Conservation (phyloP, 257 asterid species). For the Knoxia roxburghii region DNA sequence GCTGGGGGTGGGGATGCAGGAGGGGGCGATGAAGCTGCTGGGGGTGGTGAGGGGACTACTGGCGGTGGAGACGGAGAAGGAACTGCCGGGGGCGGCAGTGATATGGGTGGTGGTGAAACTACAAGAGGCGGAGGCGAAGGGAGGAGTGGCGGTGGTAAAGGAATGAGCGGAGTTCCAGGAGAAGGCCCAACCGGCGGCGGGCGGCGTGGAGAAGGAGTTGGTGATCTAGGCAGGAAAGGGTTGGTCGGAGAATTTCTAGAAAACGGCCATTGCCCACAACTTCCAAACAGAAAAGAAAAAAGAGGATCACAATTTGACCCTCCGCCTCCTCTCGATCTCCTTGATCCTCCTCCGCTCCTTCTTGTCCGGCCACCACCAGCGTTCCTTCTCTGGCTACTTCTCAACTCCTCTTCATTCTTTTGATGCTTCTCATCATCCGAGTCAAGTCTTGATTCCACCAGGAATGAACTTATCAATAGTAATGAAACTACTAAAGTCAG, state of each 20-base stretch:
- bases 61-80: slow-evolving; percentile 32
- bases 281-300: slow-evolving; percentile 24
- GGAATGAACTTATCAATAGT: slow-evolving; percentile 30
- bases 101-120: slow-evolving; percentile 13
- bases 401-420: slow-evolving; percentile 29
- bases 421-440: not conserved
- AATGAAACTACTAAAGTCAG: slow-evolving; percentile 26
- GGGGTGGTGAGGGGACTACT: slow-evolving; percentile 12
- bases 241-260: slow-evolving; percentile 19
- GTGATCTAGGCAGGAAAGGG: slow-evolving; percentile 27
- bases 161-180: slow-evolving; percentile 8
- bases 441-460: slow-evolving; percentile 30
- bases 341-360: slow-evolving; percentile 10
- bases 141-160: slow-evolving; percentile 18
- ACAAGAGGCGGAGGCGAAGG: slow-evolving; percentile 17
- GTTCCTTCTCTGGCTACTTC: slow-evolving; percentile 19
- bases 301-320: slow-evolving; percentile 30
- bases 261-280: slow-evolving; percentile 43
- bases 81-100: slow-evolving; percentile 11
- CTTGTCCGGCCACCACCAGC: slow-evolving; percentile 17
- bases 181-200: slow-evolving; percentile 28
- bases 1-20: slow-evolving; percentile 20
- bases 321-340: slow-evolving; percentile 12
- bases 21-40: not conserved
- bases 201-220: slow-evolving; percentile 22